A percentile compares a stretch with the other conserved stretches of the same genome.
These are phyloP conservation scores for Ceratocystis harringtonii DNA, from an alignment of 2,329 filamentous ascomycete species.

Conservation along the genomic window DNA sequence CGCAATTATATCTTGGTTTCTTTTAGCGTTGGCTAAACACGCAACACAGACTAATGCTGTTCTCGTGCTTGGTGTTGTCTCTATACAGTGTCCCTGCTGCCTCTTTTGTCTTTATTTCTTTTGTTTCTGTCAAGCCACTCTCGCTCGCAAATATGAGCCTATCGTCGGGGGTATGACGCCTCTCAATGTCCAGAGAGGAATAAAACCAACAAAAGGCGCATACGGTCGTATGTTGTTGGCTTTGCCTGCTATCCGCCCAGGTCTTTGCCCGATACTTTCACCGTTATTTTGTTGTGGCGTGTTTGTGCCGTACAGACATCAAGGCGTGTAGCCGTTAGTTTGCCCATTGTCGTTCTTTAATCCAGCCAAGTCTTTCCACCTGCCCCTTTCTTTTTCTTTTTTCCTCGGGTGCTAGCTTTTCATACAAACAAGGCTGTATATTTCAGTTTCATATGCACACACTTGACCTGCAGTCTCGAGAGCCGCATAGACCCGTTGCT, in stretches of 20 bases:
- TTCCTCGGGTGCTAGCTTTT: neutral
- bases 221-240: neutral
- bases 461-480: neutral
- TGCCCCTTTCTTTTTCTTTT: neutral
- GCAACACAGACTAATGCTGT: neutral
- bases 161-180: neutral
- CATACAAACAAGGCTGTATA: slow-evolving; percentile 3
- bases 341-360: neutral
- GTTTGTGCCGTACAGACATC: neutral
- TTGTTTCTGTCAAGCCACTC: neutral
- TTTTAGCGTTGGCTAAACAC: neutral
- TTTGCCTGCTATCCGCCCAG: neutral
- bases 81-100: neutral
- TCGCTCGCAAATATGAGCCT: neutral
- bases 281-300: neutral
- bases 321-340: neutral
- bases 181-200: neutral
- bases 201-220: neutral
- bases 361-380: neutral
- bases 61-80: too few relatives aligned
- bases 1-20: neutral
- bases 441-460: neutral
- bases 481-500: neutral
- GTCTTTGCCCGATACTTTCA: neutral
- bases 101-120: neutral